Percentiles rank a stretch among this genome's conserved stretches.
phyloP scores from a whole-genome alignment of 2,329 filamentous ascomycete species.

The Fusarium neocosmosporiellum region DNA sequence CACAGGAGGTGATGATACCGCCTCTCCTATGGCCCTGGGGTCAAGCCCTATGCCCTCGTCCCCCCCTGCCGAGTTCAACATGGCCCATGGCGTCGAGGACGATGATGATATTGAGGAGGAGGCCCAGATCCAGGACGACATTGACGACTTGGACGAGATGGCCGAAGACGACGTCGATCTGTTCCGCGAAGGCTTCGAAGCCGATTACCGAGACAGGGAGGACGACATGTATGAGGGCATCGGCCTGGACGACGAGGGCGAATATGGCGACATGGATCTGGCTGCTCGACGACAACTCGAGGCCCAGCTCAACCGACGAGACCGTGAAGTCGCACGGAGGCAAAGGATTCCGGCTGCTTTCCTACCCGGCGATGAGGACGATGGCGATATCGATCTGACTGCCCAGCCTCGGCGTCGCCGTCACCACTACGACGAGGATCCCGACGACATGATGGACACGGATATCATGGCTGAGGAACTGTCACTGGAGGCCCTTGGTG shows the following conservation, averaged over 20 bases:
- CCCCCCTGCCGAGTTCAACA: constrained; percentile 68
- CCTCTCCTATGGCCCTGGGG: constrained; percentile 62
- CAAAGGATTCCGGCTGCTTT: constrained; percentile 79
- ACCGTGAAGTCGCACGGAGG: constrained; percentile 75
- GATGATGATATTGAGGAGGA: constrained; percentile 80
- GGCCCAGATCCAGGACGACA: constrained; percentile 76
- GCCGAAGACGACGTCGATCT: constrained; percentile 85
- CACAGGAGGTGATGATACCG: constrained; percentile 61
- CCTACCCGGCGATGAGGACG: constrained; percentile 84
- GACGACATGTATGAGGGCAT: constrained; percentile 76
- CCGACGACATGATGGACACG: constrained; percentile 89
- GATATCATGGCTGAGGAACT: constrained; percentile 97
- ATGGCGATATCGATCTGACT: constrained; percentile 85
- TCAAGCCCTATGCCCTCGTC: constrained; percentile 76
- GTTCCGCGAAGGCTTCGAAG: constrained; percentile 79
- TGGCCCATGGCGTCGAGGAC: constrained; percentile 75
- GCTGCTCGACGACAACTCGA: constrained; percentile 77
- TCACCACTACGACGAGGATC: constrained; percentile 93
- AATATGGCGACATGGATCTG: constrained; percentile 77
- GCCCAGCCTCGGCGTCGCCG: constrained; percentile 86
- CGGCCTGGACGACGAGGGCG: constrained; percentile 81
- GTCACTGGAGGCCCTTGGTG: constrained; percentile 88
- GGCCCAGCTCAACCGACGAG: constrained; percentile 77
- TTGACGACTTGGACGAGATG: constrained; percentile 83
- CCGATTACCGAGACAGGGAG: constrained; percentile 75